These are phyloP conservation scores for Daedalea quercina DNA, from an alignment of 768 basidiomycete genomes.

Conservation along the genomic window DNA sequence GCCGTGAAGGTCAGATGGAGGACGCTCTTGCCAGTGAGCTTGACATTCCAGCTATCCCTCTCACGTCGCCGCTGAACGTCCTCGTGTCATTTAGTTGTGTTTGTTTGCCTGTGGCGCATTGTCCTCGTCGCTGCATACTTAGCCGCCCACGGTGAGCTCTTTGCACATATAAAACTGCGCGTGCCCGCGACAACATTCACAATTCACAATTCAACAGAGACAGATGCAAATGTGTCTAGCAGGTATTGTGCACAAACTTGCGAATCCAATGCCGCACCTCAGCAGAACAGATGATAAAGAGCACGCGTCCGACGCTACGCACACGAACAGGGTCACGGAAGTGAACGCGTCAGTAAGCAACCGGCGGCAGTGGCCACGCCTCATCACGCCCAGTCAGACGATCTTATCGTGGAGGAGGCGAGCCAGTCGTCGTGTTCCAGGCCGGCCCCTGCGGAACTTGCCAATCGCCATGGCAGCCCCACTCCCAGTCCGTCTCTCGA, in stretches of 20 bases:
- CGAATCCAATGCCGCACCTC: too few relatives aligned
- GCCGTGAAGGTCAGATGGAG: conserved; percentile 16
- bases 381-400: background rate
- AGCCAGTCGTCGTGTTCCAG: conserved; percentile 73
- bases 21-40: conserved; percentile 17
- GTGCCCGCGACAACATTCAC: too few relatives aligned
- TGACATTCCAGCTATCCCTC: conserved; percentile 10
- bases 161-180: too few relatives aligned
- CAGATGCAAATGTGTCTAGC: too few relatives aligned
- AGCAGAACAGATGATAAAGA: too few relatives aligned
- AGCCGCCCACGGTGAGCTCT: too few relatives aligned
- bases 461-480: conserved; percentile 78
- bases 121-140: too few relatives aligned
- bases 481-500: conserved; percentile 59
- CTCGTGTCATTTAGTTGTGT: conserved; percentile 18
- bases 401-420: conserved; percentile 1
- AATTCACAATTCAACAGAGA: too few relatives aligned
- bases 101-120: conserved; percentile 4
- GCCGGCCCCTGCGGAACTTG: conserved; percentile 51
- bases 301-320: too few relatives aligned
- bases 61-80: conserved; percentile 11
- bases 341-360: background rate
- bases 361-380: background rate
- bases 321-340: background rate
- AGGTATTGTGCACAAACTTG: too few relatives aligned